Evolutionary conservation across 2,329 filamentous ascomycete species (phyloP).

Genomic region (Leptoxyphium fumago): DNA sequence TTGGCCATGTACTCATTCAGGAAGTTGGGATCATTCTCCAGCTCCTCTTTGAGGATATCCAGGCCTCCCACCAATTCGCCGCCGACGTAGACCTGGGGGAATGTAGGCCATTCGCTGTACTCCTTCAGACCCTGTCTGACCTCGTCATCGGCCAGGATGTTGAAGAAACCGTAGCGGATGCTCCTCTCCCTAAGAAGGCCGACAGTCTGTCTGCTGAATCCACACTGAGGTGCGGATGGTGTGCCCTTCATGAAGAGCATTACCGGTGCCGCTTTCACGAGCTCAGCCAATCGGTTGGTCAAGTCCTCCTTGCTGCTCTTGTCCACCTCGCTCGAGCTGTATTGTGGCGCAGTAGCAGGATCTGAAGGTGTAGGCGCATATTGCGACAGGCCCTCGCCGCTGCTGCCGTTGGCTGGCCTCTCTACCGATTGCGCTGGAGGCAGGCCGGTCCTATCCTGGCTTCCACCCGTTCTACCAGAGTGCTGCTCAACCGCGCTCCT

Average conservation of each 20-base stretch:
- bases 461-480: conserved; percentile 35
- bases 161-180: conserved; percentile 97
- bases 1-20: conserved; percentile 52
- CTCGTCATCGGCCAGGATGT: conserved; percentile 94
- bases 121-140: conserved; percentile 93
- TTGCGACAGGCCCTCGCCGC: conserved; percentile 22
- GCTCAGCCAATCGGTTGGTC: conserved; percentile 60
- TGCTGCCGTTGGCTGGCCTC: conserved; percentile 28
- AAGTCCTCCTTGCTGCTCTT: conserved; percentile 57
- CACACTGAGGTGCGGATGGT: conserved; percentile 71
- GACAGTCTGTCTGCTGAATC: conserved; percentile 85
- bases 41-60: conserved; percentile 93
- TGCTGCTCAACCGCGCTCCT: conserved; percentile 74
- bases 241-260: conserved; percentile 99
- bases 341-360: conserved; percentile 32
- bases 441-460: conserved; percentile 21
- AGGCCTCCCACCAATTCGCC: conserved; percentile 85
- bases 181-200: conserved; percentile 72
- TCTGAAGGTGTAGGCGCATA: conserved; percentile 31
- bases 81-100: conserved; percentile 82
- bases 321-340: conserved; percentile 25
- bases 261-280: conserved; percentile 89
- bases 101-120: conserved; percentile 97
- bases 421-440: conserved; percentile 29
- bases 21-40: conserved; percentile 71